Evolutionary conservation across 345 rosid species (phyloP).

Genomic region (Gossypium mustelinum): DNA sequence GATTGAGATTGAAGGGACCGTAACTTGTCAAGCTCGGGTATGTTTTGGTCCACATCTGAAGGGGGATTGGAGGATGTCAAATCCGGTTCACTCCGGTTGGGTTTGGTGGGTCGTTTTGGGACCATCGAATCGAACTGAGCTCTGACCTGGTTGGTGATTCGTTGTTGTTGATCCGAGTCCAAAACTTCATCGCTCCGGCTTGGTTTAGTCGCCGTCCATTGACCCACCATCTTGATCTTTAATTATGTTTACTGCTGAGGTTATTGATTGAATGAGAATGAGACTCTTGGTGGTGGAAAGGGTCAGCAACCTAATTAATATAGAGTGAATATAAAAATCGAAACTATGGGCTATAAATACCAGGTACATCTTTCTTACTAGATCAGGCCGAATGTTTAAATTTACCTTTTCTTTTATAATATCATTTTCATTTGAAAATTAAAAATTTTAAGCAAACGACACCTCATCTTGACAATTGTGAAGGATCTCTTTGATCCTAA

Average conservation of each 20-base stretch:
- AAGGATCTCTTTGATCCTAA: too few relatives aligned
- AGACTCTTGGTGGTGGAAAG: not conserved
- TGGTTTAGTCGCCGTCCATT: conserved; percentile 47
- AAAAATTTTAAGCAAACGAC: too few relatives aligned
- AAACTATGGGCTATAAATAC: conserved; percentile 9
- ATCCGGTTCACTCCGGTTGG: conserved; percentile 65
- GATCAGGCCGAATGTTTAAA: too few relatives aligned
- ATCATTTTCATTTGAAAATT: too few relatives aligned
- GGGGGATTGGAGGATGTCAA: conserved; percentile 12
- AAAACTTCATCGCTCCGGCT: conserved; percentile 75
- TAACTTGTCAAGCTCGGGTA: conserved; percentile 58
- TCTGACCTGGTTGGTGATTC: conserved; percentile 47
- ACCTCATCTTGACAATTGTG: too few relatives aligned
- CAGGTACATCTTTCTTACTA: not conserved
- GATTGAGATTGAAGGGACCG: conserved; percentile 51
- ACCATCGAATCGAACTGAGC: conserved; percentile 57
- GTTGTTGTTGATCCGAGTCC: conserved; percentile 45
- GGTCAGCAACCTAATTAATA: not conserved
- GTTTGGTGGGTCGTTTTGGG: conserved; percentile 70
- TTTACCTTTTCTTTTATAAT: too few relatives aligned
- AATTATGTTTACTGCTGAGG: not conserved
- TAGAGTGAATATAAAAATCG: not conserved
- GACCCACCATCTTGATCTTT: conserved; percentile 18
- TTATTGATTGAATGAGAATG: not conserved
- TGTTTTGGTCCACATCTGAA: conserved; percentile 19